phyloP scores from a whole-genome alignment of 805 yeast species.

The Pichia phayaonensis region DNA sequence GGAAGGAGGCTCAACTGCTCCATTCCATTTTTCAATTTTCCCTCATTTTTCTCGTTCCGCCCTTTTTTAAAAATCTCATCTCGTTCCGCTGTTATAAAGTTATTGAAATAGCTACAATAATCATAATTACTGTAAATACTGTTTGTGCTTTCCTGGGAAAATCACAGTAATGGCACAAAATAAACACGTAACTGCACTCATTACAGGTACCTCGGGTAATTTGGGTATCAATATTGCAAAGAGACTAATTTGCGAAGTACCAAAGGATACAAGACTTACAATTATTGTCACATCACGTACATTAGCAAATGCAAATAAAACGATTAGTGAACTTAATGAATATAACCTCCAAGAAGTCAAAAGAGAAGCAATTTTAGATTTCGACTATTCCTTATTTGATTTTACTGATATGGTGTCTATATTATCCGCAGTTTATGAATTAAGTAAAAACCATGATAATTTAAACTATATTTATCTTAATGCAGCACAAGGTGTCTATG shows the following conservation, averaged over 20 bases:
- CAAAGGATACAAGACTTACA: slow-evolving; percentile 52
- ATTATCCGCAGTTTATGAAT: slow-evolving; percentile 63
- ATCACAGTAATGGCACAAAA: not conserved
- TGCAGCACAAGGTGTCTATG: slow-evolving; percentile 84
- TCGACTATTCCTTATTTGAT: slow-evolving; percentile 85
- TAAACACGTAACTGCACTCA: slow-evolving; percentile 24
- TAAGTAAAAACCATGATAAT: slow-evolving; percentile 52
- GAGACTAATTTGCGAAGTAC: slow-evolving; percentile 58
- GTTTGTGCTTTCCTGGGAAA: not conserved
- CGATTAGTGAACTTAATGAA: slow-evolving; percentile 49
- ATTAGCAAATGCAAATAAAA: slow-evolving; percentile 73
- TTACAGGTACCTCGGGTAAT: slow-evolving; percentile 44
- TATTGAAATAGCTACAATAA: not conserved
- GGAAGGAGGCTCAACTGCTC: not conserved
- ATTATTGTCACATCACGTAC: slow-evolving; percentile 86
- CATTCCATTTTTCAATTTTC: not conserved
- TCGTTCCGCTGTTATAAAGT: not conserved
- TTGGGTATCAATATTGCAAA: slow-evolving; percentile 83
- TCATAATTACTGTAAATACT: no score
- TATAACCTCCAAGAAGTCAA: slow-evolving; percentile 29
- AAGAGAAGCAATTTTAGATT: slow-evolving; percentile 58
- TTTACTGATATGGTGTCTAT: slow-evolving; percentile 85
- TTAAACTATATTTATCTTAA: slow-evolving; percentile 78
- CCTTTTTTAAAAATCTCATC: no score
- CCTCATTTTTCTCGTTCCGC: not conserved